A percentile compares a stretch with the other conserved stretches of the same genome.
Evolutionary conservation across 2,329 filamentous ascomycete genomes (phyloP).

Genomic region (Pseudocercospora eumusae): DNA sequence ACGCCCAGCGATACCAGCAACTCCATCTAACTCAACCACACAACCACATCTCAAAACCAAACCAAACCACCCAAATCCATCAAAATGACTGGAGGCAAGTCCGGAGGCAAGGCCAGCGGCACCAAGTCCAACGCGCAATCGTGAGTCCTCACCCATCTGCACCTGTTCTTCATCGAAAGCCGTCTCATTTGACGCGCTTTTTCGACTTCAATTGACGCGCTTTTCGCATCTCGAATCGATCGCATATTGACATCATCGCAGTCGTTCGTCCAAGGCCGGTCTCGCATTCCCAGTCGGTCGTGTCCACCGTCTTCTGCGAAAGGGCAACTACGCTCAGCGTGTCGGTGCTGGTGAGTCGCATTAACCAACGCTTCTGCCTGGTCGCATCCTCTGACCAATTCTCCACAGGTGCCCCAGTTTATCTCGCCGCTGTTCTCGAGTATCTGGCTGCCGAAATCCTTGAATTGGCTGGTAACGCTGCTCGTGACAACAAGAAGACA

Average conservation of each 20-base stretch:
- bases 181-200: conserved; percentile 47
- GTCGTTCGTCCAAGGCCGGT: conserved; percentile 98
- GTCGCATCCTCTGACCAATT: conserved; percentile 23
- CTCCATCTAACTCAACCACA: conserved; percentile 32
- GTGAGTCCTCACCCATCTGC: conserved; percentile 61
- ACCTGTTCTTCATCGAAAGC: conserved; percentile 25
- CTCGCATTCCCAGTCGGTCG: conserved; percentile 98
- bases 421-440: conserved; percentile 95
- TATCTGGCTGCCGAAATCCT: conserved; percentile 99
- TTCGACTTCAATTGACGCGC: conserved; percentile 37
- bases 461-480: conserved; percentile 95
- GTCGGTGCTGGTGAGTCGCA: conserved; percentile 78
- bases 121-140: conserved; percentile 96
- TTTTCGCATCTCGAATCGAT: conserved; percentile 29
- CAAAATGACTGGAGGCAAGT: conserved; percentile 99
- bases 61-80: conserved; percentile 49
- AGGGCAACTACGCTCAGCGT: conserved; percentile 99
- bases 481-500: conserved; percentile 99
- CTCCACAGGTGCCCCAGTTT: conserved; percentile 45
- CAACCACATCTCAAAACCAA: conserved; percentile 37
- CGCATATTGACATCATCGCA: conserved; percentile 54
- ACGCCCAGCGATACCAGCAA: conserved; percentile 31
- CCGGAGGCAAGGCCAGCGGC: conserved; percentile 98
- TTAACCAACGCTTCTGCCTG: conserved; percentile 11
- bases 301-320: conserved; percentile 98